Evolutionary conservation across 2,329 filamentous ascomycete genomes (phyloP), one percentile per base, ranked within the genome.

Genomic region (Moelleriella libera): DNA sequence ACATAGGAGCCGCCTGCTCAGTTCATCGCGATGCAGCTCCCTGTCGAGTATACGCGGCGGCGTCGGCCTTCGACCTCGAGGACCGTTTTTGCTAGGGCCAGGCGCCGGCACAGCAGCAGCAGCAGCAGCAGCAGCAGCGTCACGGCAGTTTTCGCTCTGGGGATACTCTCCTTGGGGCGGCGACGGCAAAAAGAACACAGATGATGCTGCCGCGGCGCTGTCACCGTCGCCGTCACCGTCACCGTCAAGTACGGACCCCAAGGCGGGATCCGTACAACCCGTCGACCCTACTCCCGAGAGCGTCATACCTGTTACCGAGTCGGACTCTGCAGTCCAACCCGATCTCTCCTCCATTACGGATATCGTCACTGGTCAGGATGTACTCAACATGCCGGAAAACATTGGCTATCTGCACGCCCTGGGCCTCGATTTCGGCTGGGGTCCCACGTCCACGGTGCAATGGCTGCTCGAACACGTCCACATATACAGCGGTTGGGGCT

Each of bases 361-460:
- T 48, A 54, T 65, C 43, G 63, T 64, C 51, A 60, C 66, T 45
- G 60, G 63, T 45, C 58, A 63, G 49, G 66, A 71, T 47, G 64
- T 78, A 47, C 71, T 80, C 50, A 67, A 75, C 51, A 76, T 88
- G 52, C 79, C 84, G 37, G 84, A 90, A 58, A 72, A 79, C 45
- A 77, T 94, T 49, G 92, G 92, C 52, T 96, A 89, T 59, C 70
- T 98, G 49, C 78, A 85, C 55, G 74, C 79, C 6, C 71, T 97
- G 9, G 92, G 92, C 4, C 69, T 98, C 28, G 86, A 97, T 57
- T 97, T 83, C 58, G 88, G 90, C 60, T 89, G 71, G 69, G 90
- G 90, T 12, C 78, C 85, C 5, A 86, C 88, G 0, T 68, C 81
- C 4, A 54, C 78, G 12, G 80, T 92, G 63, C 75, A 96, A 66